Evolutionary conservation across 345 rosid species (phyloP).

Genomic region (Lepidium africanum): DNA sequence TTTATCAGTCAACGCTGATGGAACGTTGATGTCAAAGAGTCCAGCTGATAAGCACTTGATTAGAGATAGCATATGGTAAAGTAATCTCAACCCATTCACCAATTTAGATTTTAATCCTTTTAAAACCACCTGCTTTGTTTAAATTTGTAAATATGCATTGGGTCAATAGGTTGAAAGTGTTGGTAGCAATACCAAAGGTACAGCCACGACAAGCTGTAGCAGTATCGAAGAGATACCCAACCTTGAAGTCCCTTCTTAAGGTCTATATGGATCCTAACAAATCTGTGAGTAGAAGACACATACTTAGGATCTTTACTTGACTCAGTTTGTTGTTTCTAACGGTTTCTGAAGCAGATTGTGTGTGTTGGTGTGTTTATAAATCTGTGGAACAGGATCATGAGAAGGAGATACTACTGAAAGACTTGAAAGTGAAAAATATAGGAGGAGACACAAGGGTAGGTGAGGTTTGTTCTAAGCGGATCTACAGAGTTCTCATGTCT

Average conservation of each 20-base stretch:
- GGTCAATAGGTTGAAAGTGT: conserved; percentile 66
- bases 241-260: conserved; percentile 80
- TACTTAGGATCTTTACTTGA: no score
- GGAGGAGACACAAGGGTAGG: conserved; percentile 66
- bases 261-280: conserved; percentile 69
- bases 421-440: conserved; percentile 56
- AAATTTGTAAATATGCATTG: neutral
- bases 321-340: neutral
- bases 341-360: neutral
- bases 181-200: conserved; percentile 89
- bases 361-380: neutral
- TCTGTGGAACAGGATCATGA: conserved; percentile 53
- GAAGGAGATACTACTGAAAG: conserved; percentile 76
- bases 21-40: conserved; percentile 49
- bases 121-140: neutral
- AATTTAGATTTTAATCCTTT: neutral
- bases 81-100: neutral
- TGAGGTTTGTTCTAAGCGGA: conserved; percentile 75
- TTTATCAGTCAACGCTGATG: conserved; percentile 63
- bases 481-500: conserved; percentile 82
- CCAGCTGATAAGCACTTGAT: conserved; percentile 47
- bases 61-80: conserved; percentile 33
- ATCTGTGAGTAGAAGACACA: conserved; percentile 55
- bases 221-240: conserved; percentile 75
- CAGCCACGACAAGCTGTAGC: conserved; percentile 85